Evolutionary conservation across 1,284 basidiomycete genomes (phyloP), one percentile per base, ranked within the genome.

Genomic region (Malassezia restricta): DNA sequence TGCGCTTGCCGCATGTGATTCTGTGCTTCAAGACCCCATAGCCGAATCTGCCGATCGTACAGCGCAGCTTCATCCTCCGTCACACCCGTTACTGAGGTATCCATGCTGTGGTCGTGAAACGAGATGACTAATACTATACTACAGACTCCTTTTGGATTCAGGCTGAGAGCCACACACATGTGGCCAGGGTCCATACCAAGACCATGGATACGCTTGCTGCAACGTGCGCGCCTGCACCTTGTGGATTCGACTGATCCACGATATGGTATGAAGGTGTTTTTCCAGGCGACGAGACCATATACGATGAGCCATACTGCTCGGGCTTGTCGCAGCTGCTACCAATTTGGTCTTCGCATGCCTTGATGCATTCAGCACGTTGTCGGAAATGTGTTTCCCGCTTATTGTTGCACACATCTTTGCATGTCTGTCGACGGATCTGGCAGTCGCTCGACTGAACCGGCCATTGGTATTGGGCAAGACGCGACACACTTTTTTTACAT

Each of bases 11-110:
- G 82, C 87, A 96, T 92, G 67, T 90, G 80, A 75, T 92, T 89
- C 74, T 98, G 92, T 28, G 94, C 92, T 74, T 95, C 92, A 29
- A 95, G 80, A 40, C 94, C 92, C 92, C 92, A 98, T 56, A 96
- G 77, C 28, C 94, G 82, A 77, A 98, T 95, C 76, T 96, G 92
- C 37, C 92, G 83, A 75, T 96, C 92, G 74, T 98, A 96, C 29
- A 95, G 76, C 5, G 84, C 84, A 14, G 84, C 86, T 71, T 88
- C 85, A 74, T 85, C 85, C 83, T 57, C n/a, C 59, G 52, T 54
- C 15, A 49, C 52, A 42, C 52, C 43, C 11, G 42, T 15, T 35
- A 28, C 42, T 9, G 40, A 32, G 20, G 27, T 29, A 38, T 11
- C 38, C 14, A 14, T 43, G 8, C 8, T 24, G 41, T 9, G 5